These are phyloP conservation scores for Hamigera avellanea DNA, from an alignment of 495 filamentous ascomycete species.

Conservation along the genomic window DNA sequence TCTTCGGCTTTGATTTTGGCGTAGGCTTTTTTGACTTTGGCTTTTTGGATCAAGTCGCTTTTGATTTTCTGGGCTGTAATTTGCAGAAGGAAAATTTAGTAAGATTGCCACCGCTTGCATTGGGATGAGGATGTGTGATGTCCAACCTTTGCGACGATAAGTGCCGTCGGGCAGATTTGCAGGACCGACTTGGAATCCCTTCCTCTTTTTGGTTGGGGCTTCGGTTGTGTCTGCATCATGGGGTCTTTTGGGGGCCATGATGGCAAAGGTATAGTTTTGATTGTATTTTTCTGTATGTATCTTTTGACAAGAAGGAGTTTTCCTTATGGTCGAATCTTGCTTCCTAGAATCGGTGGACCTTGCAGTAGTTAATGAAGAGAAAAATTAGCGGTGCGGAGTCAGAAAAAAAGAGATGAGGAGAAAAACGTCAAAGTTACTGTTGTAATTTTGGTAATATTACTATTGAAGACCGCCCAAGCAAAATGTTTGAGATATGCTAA, in stretches of 20 bases:
- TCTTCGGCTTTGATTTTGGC: constrained; percentile 69
- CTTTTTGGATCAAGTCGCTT: constrained; percentile 77
- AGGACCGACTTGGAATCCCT: constrained; percentile 73
- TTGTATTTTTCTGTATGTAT: constrained; percentile 1
- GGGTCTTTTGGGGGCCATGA: constrained; percentile 55
- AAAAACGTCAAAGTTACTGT: background rate
- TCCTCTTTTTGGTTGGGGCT: constrained; percentile 42
- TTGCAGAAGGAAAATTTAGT: no score
- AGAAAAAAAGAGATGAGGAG: background rate
- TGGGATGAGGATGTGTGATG: no score
- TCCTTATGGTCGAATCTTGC: background rate
- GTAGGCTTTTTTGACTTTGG: constrained; percentile 88
- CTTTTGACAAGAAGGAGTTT: constrained; percentile 1
- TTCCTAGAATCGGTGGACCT: no score
- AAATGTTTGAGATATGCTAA: no score
- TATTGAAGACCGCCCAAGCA: no score
- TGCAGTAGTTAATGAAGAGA: no score
- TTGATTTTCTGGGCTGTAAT: constrained; percentile 81
- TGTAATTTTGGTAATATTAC: no score
- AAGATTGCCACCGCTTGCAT: no score
- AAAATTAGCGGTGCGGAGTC: background rate
- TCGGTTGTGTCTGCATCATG: constrained; percentile 41
- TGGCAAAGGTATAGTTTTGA: constrained; percentile 3
- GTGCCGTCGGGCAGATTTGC: constrained; percentile 88
- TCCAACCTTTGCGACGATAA: constrained; percentile 75